Evolutionary conservation across 2,329 filamentous ascomycete genomes (phyloP), one percentile per base, ranked within the genome.

Genomic region (Aspergillus eucalypticola): DNA sequence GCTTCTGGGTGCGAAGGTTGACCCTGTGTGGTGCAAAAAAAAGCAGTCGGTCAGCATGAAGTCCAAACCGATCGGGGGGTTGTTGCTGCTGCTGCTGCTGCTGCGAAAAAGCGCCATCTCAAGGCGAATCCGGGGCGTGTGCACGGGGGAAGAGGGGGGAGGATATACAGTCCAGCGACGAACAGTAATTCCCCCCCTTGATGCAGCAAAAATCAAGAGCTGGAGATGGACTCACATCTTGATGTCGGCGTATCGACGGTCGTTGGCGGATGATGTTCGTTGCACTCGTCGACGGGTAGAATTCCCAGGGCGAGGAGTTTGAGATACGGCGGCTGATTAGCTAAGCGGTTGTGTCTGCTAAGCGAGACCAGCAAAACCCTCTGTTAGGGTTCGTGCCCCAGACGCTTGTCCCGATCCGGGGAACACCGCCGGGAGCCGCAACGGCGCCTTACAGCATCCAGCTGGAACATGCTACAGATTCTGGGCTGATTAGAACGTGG

Each of bases 1-100:
- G 94, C 90, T 99, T 99, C 89, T 99, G 96, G 83, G 95, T 98
- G 84, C 90, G 90, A 84, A 99, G 90, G 83, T 98, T 98, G 90
- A 96, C 93, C 95, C 95, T 99, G 81, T 99, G 81, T 74, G 73
- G 65, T 63, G 60, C 54, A 69, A 71, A 73, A 66, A 69, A 71
- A 73, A 66, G 68, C 65, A 54, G 51, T 65, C 61, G 62, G 69
- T 75, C 71, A 75, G 72, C 66, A 66, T 71, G 63, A 68, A 61
- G 66, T 66, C 58, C 64, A 64, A 60, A 65, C 39, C 46, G 52
- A 55, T 66, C 58, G 60, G 53, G 35, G 39, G 51, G 61, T 55
- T 52, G 38, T 35, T 50, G 27, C 46, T 51, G 54, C 44, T 25
- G 27, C 46, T 51, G 54, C 44, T 25, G 42, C 17, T 15, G 25